Evolutionary conservation across 768 basidiomycete species (phyloP).

Genomic region (Leccinum incarnatum): DNA sequence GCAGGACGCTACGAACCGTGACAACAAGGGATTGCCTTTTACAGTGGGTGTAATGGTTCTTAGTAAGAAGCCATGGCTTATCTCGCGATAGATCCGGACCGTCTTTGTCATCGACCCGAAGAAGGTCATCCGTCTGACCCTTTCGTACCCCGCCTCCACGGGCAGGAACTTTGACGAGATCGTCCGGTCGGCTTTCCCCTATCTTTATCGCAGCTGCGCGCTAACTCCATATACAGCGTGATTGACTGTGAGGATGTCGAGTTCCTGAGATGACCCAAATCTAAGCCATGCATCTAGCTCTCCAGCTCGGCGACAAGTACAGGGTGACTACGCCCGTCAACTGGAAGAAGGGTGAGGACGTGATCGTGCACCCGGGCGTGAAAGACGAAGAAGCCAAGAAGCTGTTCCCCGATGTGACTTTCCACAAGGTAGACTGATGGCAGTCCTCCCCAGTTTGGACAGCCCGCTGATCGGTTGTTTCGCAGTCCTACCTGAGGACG

Average conservation of each 20-base stretch:
- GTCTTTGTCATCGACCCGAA: slow-evolving; percentile 98
- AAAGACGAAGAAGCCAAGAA: slow-evolving; percentile 86
- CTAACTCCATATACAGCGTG: slow-evolving; percentile 43
- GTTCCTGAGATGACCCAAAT: slow-evolving; percentile 19
- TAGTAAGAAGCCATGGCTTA: neutral
- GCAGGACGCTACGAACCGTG: slow-evolving; percentile 89
- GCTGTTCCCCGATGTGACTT: slow-evolving; percentile 80
- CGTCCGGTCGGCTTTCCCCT: slow-evolving; percentile 42
- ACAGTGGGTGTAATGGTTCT: slow-evolving; percentile 48
- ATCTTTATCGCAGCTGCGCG: neutral
- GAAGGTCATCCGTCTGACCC: slow-evolving; percentile 85
- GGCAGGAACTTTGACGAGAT: slow-evolving; percentile 89
- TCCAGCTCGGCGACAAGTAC: slow-evolving; percentile 88
- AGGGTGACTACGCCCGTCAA: slow-evolving; percentile 88
- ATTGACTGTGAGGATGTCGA: slow-evolving; percentile 61
- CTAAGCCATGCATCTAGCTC: slow-evolving; percentile 42
- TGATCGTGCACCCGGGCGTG: slow-evolving; percentile 87
- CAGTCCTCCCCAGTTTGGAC: neutral
- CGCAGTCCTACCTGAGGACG: slow-evolving; percentile 74
- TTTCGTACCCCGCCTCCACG: slow-evolving; percentile 94
- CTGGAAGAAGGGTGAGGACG: slow-evolving; percentile 92
- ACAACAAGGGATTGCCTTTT: slow-evolving; percentile 87
- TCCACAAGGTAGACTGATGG: slow-evolving; percentile 61
- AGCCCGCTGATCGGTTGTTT: slow-evolving; percentile 1
- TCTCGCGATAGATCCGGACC: slow-evolving; percentile 68